Evolutionary conservation across 768 basidiomycete species (phyloP), one percentile per base, ranked within the genome.

Genomic region (Kwoniella newhampshirensis): DNA sequence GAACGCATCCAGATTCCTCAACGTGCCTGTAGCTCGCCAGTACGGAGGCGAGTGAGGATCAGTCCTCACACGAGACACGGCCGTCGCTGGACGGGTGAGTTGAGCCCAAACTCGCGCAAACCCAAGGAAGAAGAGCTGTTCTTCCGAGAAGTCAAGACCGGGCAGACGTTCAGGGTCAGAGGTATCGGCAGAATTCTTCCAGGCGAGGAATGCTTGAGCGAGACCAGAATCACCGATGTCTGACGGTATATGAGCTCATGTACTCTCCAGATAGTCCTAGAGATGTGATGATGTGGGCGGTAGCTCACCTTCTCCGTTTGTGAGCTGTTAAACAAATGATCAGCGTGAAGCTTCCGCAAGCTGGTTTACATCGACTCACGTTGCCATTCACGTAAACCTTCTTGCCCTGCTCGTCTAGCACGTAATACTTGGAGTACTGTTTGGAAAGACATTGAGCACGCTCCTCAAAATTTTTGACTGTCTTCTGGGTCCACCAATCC

Each of bases 91-190:
- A 61, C 87, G 89, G 77, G 86, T 87, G 66, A 84, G 85, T 69
- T 84, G 82, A 0, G 86, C 89, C 90, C 90, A 94, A n/a, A 87
- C 84, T 25, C 87, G 83, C 13, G 84, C 92, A 68, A 89, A 93
- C 1, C 89, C 83, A 53, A 97, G 84, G 80, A 96, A 97, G 79
- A 97, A 97, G 26, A 97, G 77, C 79, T 97, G 93, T 37, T 96
- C 93, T 57, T 67, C 60, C 3, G 71, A 68, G 57, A 55, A 76
- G 32, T 73, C 65, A 58, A 97, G 76, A 17, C 92, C 92, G 11
- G 92, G 92, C 15, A 97, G 82, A 50, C 56, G 59, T 20, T 88
- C 76, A 66, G 84, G 86, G 70, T 91, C 88, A 1, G 57, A 42
- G 2, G n/a, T 15, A 30, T 80, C 80, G 0, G 84, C 85, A 21